Percentiles rank a stretch among this genome's conserved stretches.
These are phyloP conservation scores for Spathaspora hagerdaliae DNA, from an alignment of 805 yeast species.

Conservation along the genomic window DNA sequence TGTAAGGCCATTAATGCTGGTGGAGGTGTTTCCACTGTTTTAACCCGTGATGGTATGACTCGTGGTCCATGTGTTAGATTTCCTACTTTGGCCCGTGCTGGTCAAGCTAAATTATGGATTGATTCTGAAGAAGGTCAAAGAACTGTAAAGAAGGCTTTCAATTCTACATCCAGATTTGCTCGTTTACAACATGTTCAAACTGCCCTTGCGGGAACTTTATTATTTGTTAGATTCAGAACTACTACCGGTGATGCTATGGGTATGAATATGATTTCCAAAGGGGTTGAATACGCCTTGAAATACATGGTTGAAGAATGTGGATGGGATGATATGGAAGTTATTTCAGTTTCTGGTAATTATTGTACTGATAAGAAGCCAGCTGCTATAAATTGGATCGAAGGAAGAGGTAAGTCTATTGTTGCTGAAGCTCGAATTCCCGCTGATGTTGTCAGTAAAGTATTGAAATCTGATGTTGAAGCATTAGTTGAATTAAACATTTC, in stretches of 20 bases:
- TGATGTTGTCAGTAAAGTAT: constrained; percentile 71
- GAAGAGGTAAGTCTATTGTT: constrained; percentile 96
- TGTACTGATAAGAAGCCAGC: constrained; percentile 98
- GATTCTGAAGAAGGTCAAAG: constrained; percentile 93
- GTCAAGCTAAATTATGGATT: constrained; percentile 91
- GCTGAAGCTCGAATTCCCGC: constrained; percentile 92
- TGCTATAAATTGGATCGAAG: constrained; percentile 98
- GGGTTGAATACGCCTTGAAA: constrained; percentile 84
- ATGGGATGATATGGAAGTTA: constrained; percentile 88
- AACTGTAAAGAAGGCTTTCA: constrained; percentile 79
- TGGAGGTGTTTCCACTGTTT: constrained; percentile 90
- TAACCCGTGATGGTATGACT: constrained; percentile 97
- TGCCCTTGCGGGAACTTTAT: constrained; percentile 87
- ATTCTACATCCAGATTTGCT: constrained; percentile 96
- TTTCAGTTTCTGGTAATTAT: constrained; percentile 94
- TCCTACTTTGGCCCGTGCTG: constrained; percentile 79
- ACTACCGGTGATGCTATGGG: constrained; percentile 99
- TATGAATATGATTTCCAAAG: constrained; percentile 99
- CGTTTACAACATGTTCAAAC: constrained; percentile 87
- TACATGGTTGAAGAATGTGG: constrained; percentile 86
- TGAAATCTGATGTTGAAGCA: constrained; percentile 90
- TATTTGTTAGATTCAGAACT: constrained; percentile 92
- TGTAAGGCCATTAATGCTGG: constrained; percentile 97
- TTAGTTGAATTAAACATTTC: constrained; percentile 83
- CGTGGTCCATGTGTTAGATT: constrained; percentile 98